These are phyloP conservation scores for Hypoxylon sp. DNA, from an alignment of 2,329 filamentous ascomycete genomes.

Conservation along the genomic window DNA sequence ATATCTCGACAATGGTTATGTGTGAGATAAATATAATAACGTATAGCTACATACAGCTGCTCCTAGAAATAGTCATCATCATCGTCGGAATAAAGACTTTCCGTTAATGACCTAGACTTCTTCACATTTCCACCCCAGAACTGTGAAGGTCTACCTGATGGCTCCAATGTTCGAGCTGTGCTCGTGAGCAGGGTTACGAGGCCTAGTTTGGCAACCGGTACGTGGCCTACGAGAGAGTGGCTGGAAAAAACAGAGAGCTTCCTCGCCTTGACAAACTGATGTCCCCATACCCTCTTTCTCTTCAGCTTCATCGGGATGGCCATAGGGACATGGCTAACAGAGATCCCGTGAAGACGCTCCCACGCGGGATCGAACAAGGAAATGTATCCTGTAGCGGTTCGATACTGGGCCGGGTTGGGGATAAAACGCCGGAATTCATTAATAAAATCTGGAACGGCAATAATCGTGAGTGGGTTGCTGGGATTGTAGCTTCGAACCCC, in stretches of 20 bases:
- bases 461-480: conserved; percentile 29
- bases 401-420: conserved; percentile 55
- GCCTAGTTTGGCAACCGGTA: conserved; percentile 20
- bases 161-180: conserved; percentile 15
- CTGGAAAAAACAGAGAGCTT: conserved; percentile 24
- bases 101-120: too few species aligned
- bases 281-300: background rate
- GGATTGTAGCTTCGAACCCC: conserved; percentile 24
- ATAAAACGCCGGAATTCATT: conserved; percentile 63
- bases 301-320: conserved; percentile 16
- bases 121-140: too few species aligned
- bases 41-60: conserved; percentile 6
- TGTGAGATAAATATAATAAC: conserved; percentile 3
- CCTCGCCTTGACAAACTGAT: background rate
- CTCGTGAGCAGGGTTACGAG: conserved; percentile 38
- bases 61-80: conserved; percentile 21
- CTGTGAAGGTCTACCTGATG: background rate
- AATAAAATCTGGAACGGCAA: conserved; percentile 59
- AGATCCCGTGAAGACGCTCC: conserved; percentile 36
- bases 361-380: conserved; percentile 51
- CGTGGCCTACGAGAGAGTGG: conserved; percentile 40
- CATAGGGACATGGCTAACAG: conserved; percentile 29
- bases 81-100: conserved; percentile 8
- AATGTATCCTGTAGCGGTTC: conserved; percentile 56
- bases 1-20: background rate